phyloP scores from a whole-genome alignment of 1,284 basidiomycete genomes.

The Prillingera fragicola region DNA sequence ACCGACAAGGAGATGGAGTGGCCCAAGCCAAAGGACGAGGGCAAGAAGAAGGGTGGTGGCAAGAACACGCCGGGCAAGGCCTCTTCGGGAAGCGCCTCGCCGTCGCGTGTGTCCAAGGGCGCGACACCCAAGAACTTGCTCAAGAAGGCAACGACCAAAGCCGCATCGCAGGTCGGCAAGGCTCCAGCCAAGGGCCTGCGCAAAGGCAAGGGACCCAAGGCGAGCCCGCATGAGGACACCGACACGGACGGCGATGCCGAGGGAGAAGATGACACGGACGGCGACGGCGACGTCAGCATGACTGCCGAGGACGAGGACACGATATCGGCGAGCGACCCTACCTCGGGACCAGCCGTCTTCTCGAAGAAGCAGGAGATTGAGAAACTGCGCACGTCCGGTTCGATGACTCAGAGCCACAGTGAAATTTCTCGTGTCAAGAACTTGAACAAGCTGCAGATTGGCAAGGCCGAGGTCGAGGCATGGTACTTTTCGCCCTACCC shows the following conservation, averaged over 20 bases:
- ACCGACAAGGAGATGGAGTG: slow-evolving; percentile 84
- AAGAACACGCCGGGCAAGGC: slow-evolving; percentile 48
- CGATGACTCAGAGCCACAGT: slow-evolving; percentile 97
- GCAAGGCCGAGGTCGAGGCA: slow-evolving; percentile 90
- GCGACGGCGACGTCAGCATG: slow-evolving; percentile 56
- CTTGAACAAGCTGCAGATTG: slow-evolving; percentile 92
- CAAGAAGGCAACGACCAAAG: slow-evolving; percentile 71
- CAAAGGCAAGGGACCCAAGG: slow-evolving; percentile 25
- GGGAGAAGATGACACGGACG: slow-evolving; percentile 54
- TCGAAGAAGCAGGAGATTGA: slow-evolving; percentile 98
- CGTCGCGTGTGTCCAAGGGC: slow-evolving; percentile 17
- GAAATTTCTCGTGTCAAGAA: slow-evolving; percentile 99
- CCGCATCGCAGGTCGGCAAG: slow-evolving; percentile 44
- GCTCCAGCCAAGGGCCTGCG: slow-evolving; percentile 46
- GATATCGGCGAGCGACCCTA: slow-evolving; percentile 49
- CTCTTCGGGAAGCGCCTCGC: slow-evolving; percentile 19
- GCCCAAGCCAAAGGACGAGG: slow-evolving; percentile 55
- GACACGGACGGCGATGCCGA: slow-evolving; percentile 42
- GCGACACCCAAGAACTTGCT: slow-evolving; percentile 52
- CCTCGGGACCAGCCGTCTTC: slow-evolving; percentile 56
- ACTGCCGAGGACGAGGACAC: slow-evolving; percentile 48
- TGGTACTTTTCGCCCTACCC: slow-evolving; percentile 99
- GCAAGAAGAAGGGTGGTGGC: slow-evolving; percentile 42
- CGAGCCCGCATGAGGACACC: slow-evolving; percentile 50
- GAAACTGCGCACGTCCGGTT: slow-evolving; percentile 92